Evolutionary conservation across 139 green algal genomes (phyloP).

Genomic region (Pedinophyceae sp.): DNA sequence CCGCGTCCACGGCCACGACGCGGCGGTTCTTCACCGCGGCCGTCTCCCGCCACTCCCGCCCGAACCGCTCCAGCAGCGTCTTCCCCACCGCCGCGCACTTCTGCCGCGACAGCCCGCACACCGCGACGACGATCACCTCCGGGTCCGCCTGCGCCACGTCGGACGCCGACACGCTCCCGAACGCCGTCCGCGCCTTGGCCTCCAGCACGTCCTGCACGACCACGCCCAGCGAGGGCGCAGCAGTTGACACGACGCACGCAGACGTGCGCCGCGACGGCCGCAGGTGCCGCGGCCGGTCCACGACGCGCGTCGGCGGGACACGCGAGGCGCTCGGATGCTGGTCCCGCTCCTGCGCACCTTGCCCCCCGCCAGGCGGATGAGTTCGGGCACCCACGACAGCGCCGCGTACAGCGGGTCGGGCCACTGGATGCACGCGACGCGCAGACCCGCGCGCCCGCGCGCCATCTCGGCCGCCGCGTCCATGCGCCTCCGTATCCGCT

Average conservation of each 20-base stretch:
- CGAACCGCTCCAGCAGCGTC: not conserved
- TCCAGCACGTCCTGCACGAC: slow-evolving; percentile 23
- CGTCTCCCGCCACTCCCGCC: slow-evolving; percentile 4
- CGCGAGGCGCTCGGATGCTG: too few relatives aligned
- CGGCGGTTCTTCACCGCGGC: not conserved
- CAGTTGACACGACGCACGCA: too few relatives aligned
- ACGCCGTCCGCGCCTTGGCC: slow-evolving; percentile 3
- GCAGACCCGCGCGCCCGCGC: slow-evolving; percentile 12
- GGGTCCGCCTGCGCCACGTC: slow-evolving; percentile 5
- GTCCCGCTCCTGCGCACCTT: too few relatives aligned
- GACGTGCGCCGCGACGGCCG: too few relatives aligned
- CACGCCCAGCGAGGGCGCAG: too few relatives aligned
- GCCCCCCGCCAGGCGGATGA: slow-evolving; percentile 33
- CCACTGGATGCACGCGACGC: slow-evolving; percentile 41
- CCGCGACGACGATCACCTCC: slow-evolving; percentile 37
- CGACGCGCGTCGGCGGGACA: too few relatives aligned
- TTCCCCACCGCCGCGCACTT: not conserved
- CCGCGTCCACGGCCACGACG: slow-evolving; percentile 20
- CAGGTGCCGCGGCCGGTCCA: too few relatives aligned
- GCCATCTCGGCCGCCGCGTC: slow-evolving; percentile 7
- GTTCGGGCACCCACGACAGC: slow-evolving; percentile 37
- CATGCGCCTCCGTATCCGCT: slow-evolving; percentile 12
- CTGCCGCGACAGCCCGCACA: slow-evolving; percentile 27
- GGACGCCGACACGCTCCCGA: not conserved
- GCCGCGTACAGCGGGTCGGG: slow-evolving; percentile 28